phyloP scores from a whole-genome alignment of 1,139 yeast genomes.

The Sugiyamaella novakii region DNA sequence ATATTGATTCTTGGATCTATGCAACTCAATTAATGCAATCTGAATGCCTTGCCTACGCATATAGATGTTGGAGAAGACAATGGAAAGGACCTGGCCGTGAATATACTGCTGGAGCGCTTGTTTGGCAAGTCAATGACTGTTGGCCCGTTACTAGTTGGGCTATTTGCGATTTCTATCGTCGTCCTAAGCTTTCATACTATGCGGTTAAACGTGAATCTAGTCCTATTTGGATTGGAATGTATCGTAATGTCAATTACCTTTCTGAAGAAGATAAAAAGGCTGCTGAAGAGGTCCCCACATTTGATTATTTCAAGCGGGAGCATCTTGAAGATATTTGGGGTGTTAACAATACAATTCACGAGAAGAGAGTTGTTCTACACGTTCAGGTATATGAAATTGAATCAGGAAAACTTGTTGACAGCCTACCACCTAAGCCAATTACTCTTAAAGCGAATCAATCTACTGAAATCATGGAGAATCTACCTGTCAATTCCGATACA shows the following conservation, averaged over 20 bases:
- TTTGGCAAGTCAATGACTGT: constrained; percentile 57
- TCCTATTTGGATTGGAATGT: constrained; percentile 45
- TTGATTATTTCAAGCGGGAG: constrained; percentile 21
- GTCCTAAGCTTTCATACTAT: constrained; percentile 51
- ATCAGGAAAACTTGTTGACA: constrained; percentile 39
- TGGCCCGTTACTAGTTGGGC: constrained; percentile 57
- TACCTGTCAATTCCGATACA: constrained; percentile 26
- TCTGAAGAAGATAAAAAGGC: constrained; percentile 18
- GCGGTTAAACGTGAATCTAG: constrained; percentile 50
- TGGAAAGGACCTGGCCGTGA: constrained; percentile 47
- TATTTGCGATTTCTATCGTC: constrained; percentile 45
- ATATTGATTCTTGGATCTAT: constrained; percentile 49
- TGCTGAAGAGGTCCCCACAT: constrained; percentile 22
- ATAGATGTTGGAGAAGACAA: constrained; percentile 50
- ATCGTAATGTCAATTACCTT: constrained; percentile 36
- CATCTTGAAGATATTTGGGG: constrained; percentile 48
- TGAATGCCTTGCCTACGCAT: constrained; percentile 53
- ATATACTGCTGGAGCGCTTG: constrained; percentile 49
- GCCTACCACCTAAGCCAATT: constrained; percentile 27
- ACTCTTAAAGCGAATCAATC: constrained; percentile 42
- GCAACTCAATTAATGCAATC: constrained; percentile 54
- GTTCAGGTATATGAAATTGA: constrained; percentile 43
- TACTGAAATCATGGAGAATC: constrained; percentile 39
- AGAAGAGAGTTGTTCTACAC: constrained; percentile 36
- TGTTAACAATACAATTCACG: constrained; percentile 41